Conservation (phyloP, 2,329 filamentous ascomycete genomes). For the Aspergillus caelatus region DNA sequence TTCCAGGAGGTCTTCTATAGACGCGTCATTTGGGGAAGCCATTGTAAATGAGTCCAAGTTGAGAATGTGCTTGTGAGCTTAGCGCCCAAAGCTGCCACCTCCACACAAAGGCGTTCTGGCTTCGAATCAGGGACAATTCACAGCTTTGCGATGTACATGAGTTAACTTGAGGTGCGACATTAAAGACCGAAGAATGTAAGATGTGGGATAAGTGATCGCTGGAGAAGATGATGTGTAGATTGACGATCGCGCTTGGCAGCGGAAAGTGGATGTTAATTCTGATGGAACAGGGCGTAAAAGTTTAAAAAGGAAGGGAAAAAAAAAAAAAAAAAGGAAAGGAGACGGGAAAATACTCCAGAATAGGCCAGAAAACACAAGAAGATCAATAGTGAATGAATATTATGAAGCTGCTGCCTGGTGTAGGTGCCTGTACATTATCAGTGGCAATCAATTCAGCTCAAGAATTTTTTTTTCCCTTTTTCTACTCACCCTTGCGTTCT, state of each 20-base stretch:
- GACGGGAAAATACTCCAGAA: not conserved
- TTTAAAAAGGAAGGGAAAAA: not conserved
- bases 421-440: too few species aligned
- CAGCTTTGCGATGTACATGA: not conserved
- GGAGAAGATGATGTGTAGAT: not conserved
- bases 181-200: not conserved
- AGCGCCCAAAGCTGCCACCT: not conserved
- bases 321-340: not conserved
- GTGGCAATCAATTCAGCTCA: not conserved
- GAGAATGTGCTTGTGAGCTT: not conserved
- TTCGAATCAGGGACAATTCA: not conserved
- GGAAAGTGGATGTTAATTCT: not conserved
- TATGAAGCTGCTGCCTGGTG: not conserved
- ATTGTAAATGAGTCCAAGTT: slow-evolving; percentile 4
- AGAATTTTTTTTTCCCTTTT: not conserved
- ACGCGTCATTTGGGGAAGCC: slow-evolving; percentile 18
- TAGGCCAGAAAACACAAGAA: not conserved
- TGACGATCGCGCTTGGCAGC: not conserved
- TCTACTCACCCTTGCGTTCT: not conserved
- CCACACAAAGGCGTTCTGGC: not conserved
- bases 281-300: not conserved
- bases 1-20: slow-evolving; percentile 32
- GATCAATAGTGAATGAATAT: not conserved
- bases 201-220: not conserved
- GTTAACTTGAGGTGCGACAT: not conserved